Base-by-base conservation (phyloP, 2,329 filamentous ascomycete genomes). In the Aureobasidium sp. region DNA sequence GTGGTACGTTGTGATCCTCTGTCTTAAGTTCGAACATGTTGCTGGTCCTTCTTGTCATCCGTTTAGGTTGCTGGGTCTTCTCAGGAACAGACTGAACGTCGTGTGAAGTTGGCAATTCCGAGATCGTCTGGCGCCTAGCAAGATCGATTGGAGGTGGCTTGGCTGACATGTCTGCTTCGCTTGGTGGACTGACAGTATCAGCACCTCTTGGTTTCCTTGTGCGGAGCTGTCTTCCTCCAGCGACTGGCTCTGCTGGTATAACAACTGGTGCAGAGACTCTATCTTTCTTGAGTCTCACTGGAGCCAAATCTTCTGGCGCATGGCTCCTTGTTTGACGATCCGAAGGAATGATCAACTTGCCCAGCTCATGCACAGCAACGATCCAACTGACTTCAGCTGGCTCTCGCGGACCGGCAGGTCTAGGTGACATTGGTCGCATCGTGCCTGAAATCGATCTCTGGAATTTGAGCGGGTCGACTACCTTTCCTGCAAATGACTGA, bases 381-480 rank as follows among this genome's bases (percentile, higher is more conserved):
- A 91, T 88, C 96, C 95, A 98, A 50, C 93, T 87, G 0, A 98
- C 91, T 51, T 95, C 92, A 3, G 95, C 94, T 1, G 91, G 88
- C 11, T 93, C 93, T 1, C 91, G 91, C 4, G 90, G 88, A 3
- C 43, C 53, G 23, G 88, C 84, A 23, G 77, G 79, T 66, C 78
- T 73, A 62, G 47, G 81, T 76, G 58, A 77, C 76, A 69, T 75
- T 74, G 33, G 76, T 71, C 42, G 79, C 42, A 81, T 80, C 53
- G 88, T 79, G 13, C 85, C 85, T 2, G 91, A 91, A 33, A 90
- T 78, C 69, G 85, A 92, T 33, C 90, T 86, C 48, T 88, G 86
- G 69, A 92, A 82, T 68, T 89, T 91, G 11, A 89, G 82, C 2
- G 91, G 87, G 53, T 92, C 87, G 1, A 92, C 85, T 15, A 93